Evolutionary conservation across 805 yeast species (phyloP).

Genomic region (Spathaspora sp.): DNA sequence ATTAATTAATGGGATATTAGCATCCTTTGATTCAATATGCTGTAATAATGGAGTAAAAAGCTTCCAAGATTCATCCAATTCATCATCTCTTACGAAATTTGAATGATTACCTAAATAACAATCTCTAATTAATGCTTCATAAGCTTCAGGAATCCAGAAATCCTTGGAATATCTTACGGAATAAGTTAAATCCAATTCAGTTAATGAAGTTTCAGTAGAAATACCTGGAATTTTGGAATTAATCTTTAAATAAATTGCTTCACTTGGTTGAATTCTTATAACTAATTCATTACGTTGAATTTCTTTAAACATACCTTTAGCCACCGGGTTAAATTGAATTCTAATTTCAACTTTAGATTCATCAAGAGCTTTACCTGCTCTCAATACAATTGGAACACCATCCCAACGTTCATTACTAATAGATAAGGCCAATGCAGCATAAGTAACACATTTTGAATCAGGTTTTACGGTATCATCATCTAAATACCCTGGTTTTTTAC

Average conservation of each 20-base stretch:
- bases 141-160: slow-evolving; percentile 96
- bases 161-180: slow-evolving; percentile 70
- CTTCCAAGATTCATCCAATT: slow-evolving; percentile 89
- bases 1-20: slow-evolving; percentile 61
- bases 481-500: slow-evolving; percentile 81
- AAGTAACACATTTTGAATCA: slow-evolving; percentile 85
- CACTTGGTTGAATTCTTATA: slow-evolving; percentile 90
- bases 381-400: slow-evolving; percentile 91
- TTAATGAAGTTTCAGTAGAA: slow-evolving; percentile 72
- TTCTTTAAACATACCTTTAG: slow-evolving; percentile 74
- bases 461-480: slow-evolving; percentile 88
- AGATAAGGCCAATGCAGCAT: slow-evolving; percentile 76
- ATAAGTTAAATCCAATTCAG: slow-evolving; percentile 90
- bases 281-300: slow-evolving; percentile 92
- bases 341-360: slow-evolving; percentile 94
- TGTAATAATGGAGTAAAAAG: slow-evolving; percentile 89
- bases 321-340: slow-evolving; percentile 84
- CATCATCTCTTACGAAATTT: slow-evolving; percentile 97
- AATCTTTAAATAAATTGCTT: slow-evolving; percentile 89
- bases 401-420: slow-evolving; percentile 96
- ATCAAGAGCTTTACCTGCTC: slow-evolving; percentile 98
- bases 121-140: slow-evolving; percentile 92
- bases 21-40: slow-evolving; percentile 60
- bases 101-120: slow-evolving; percentile 90
- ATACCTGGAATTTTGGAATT: slow-evolving; percentile 94